Base-by-base conservation (phyloP, 1,284 basidiomycete genomes). In the Cronartium quercuum region DNA sequence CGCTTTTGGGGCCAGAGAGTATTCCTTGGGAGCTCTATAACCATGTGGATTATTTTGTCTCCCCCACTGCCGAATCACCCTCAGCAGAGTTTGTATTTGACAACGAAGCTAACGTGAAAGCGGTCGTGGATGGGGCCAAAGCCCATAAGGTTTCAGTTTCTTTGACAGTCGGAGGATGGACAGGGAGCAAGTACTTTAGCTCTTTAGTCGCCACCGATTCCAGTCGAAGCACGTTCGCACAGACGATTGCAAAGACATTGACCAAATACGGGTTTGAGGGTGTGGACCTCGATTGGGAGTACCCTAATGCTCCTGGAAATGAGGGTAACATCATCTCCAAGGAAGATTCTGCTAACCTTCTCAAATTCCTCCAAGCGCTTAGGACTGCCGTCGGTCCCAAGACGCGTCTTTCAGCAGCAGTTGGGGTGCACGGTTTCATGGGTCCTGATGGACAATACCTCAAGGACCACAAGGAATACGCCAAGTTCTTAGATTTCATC, bases 41-140 rank as follows among this genome's bases (percentile, higher is more conserved):
- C 61, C 68, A 64, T n/a, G 35, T 71, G 29, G 61, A 63, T 64
- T 71, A 71, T 60, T 71, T 71, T 63, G 68, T 71, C 41, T 60
- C 68, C 6, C 58, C 68, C 34, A 63, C 61, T 6, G 60, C 55
- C 10, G 44, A 38, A 40, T 44, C 58, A 38, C 41, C 61, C 6
- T 42, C 24, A 37, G 68, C 51, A 2, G 61, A 63, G 29, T 51
- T 71, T 37, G 64, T 51, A 34, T 29, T 71, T 40, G 68, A 71
- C 6, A 64, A 71, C 37, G 60, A 62, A 63, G 68, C 63, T n/a
- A 71, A 71, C 61, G 35, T 71, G 24, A 64, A 62, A 34, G 61
- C 68, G 0, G 68, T 71, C 2, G 68, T 71, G 15, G 7, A 60
- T 4, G 68, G 60, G 3, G 68, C 68, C 29, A 71, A 71, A 37